These are phyloP conservation scores for Citrus reticulata DNA, from an alignment of 345 rosid genomes.

Conservation along the genomic window DNA sequence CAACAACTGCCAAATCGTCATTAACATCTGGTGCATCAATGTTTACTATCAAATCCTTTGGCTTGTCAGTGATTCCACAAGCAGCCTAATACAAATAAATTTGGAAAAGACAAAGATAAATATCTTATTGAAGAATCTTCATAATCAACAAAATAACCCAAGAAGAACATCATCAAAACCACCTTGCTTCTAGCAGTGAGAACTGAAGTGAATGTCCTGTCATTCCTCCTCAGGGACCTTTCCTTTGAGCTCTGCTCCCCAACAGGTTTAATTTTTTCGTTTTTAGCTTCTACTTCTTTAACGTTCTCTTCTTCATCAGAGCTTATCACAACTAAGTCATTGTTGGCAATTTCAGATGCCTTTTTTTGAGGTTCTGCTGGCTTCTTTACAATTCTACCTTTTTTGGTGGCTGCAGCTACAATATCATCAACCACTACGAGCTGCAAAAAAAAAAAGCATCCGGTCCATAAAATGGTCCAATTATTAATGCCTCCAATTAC, in stretches of 20 bases:
- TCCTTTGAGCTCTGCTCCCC: background rate
- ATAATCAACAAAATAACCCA: background rate
- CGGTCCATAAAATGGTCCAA: background rate
- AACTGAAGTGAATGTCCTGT: slow-evolving; percentile 12
- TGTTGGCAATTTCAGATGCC: background rate
- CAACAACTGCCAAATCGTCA: slow-evolving; percentile 9
- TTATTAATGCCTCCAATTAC: background rate
- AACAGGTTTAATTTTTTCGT: background rate
- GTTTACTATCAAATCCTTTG: slow-evolving; percentile 1
- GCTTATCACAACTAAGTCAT: background rate
- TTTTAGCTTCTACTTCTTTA: background rate
- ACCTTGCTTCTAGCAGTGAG: slow-evolving; percentile 18
- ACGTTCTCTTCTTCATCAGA: slow-evolving; percentile 10
- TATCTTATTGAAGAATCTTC: background rate
- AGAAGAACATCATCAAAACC: background rate
- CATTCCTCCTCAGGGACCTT: background rate
- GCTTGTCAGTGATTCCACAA: background rate
- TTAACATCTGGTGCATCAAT: slow-evolving; percentile 4
- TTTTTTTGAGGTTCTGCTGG: background rate
- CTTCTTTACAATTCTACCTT: background rate
- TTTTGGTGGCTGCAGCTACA: background rate
- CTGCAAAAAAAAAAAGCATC: slow-evolving; percentile 4
- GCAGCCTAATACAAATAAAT: slow-evolving; percentile 4
- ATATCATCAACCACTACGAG: background rate
- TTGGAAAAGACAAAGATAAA: background rate